Evolutionary conservation across 2,329 filamentous ascomycete genomes (phyloP).

Genomic region (Zymoseptoria brevis): DNA sequence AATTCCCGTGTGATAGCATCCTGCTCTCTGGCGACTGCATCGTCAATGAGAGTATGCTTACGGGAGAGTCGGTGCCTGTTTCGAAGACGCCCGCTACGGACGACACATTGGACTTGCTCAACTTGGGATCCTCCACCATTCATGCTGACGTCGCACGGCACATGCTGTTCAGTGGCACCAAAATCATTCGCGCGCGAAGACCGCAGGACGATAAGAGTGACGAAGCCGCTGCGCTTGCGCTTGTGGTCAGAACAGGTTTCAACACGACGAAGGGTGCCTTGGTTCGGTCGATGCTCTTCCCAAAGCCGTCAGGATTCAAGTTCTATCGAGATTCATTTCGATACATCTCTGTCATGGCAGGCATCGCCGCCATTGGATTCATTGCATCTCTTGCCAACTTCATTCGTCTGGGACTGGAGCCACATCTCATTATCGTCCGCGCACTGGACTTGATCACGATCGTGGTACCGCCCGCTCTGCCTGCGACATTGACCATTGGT

Average conservation of each 20-base stretch:
- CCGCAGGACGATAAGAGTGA: conserved; percentile 80
- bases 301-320: conserved; percentile 95
- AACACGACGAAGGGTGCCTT: conserved; percentile 95
- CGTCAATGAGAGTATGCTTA: conserved; percentile 98
- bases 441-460: conserved; percentile 96
- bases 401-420: conserved; percentile 69
- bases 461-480: conserved; percentile 88
- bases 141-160: conserved; percentile 77
- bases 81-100: conserved; percentile 82
- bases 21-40: conserved; percentile 92
- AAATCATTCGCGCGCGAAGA: conserved; percentile 80
- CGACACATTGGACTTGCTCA: conserved; percentile 65
- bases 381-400: conserved; percentile 90
- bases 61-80: conserved; percentile 91
- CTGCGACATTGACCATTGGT: conserved; percentile 90
- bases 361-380: conserved; percentile 79
- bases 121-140: conserved; percentile 73
- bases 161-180: conserved; percentile 91
- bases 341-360: conserved; percentile 94
- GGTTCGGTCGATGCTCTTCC: conserved; percentile 96
- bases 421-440: conserved; percentile 85
- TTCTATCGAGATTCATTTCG: conserved; percentile 97
- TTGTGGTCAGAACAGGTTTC: conserved; percentile 91
- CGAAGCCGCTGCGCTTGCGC: conserved; percentile 81
- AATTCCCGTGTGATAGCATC: conserved; percentile 88